Evolutionary conservation across 306 rosid species (phyloP).

Genomic region (Neltuma alba): DNA sequence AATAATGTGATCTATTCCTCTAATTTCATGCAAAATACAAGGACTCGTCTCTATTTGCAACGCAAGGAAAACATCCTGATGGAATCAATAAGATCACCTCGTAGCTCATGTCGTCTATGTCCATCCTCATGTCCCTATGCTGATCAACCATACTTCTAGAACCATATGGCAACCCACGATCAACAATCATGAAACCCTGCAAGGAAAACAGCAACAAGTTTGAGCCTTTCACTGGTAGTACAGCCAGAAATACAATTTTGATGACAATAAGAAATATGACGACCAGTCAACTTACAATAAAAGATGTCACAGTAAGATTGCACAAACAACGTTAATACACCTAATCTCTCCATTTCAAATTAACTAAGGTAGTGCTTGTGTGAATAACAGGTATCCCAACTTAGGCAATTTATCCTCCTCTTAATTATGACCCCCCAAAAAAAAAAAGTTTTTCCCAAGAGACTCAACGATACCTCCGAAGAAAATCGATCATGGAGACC

Average conservation of each 20-base stretch:
- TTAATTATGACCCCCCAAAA: slow-evolving; percentile 19
- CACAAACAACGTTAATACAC: not conserved
- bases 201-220: slow-evolving; percentile 6
- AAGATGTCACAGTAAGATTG: not conserved
- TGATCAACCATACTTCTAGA: slow-evolving; percentile 72
- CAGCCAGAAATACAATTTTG: slow-evolving; percentile 5
- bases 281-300: not conserved
- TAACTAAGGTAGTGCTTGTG: not conserved
- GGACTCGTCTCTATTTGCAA: not conserved
- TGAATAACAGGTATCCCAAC: slow-evolving; percentile 12
- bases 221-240: slow-evolving; percentile 14
- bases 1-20: not conserved
- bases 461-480: slow-evolving; percentile 44
- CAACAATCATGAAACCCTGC: slow-evolving; percentile 80
- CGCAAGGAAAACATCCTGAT: not conserved
- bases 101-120: slow-evolving; percentile 79
- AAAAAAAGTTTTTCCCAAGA: not conserved
- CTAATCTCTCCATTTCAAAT: not conserved
- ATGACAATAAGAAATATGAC: not conserved
- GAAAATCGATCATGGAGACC: slow-evolving; percentile 43
- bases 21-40: not conserved
- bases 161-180: slow-evolving; percentile 60
- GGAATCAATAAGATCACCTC: slow-evolving; percentile 55
- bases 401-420: slow-evolving; percentile 2
- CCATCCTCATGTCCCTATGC: slow-evolving; percentile 89